Evolutionary conservation across 2,329 filamentous ascomycete genomes (phyloP), one percentile per base, ranked within the genome.

Genomic region (Aspergillus flavus): DNA sequence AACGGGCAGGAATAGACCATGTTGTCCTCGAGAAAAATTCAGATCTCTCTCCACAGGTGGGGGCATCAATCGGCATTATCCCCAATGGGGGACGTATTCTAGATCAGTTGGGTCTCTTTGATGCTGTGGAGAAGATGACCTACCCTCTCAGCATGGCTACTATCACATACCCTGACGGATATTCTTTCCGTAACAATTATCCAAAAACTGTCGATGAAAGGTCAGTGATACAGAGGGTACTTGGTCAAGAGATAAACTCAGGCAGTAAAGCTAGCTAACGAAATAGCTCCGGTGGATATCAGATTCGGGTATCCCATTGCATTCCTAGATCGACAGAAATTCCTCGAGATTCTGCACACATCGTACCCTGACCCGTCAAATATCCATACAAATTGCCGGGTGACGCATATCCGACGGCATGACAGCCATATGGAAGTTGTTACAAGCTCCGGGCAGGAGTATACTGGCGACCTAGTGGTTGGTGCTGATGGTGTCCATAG

Each of bases 61-160:
- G 85, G 1, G 83, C 83, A 0, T 80, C 77, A 4, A 84, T 87
- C 36, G 82, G 77, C 1, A 66, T 86, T 0, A 64, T 78, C 1
- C 74, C 84, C 0, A 79, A 81, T 32, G 82, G 82, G 0, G 63
- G 73, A 6, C 76, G 82, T 0, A 80, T 86, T 3, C 68, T 86
- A 0, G 83, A 86, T 58, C 85, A 87, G 69, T 66, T 87, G 0
- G 83, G 80, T 0, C 62, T 77, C 21, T 80, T 67, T 45, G 72
- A 78, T 11, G 65, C 68, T 12, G 64, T 78, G n/a, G 43, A 16
- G 50, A 62, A 12, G 60, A 75, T 5, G 70, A 72, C 6, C 66
- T 71, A 39, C 64, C 65, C 45, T 48, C 21, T 48, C 3, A 16
- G 14, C 6, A 26, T 23, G 12, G 36, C 55, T 62, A 19, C 36